Base-by-base conservation (phyloP, 202 grass and related monocot genomes). In the Elaeis oleifera region DNA sequence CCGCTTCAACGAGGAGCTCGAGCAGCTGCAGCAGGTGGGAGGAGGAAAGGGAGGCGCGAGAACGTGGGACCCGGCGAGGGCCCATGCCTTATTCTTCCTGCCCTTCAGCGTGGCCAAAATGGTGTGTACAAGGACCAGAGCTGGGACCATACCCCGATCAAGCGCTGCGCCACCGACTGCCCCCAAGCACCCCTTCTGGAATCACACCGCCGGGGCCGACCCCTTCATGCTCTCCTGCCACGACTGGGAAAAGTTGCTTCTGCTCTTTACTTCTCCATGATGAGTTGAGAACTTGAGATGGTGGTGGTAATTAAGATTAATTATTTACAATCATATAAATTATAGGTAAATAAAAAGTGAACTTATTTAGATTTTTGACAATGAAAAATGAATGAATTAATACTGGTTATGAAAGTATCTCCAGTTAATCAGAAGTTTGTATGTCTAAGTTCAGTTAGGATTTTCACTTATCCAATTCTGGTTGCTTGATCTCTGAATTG, bases 181-280 rank as follows among this genome's bases (percentile, higher is more conserved):
- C n/a, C 51, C 61, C 4, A 78, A 78, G 9, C 75, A 76, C 67
- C 84, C 51, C 17, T 92, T 74, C 68, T 92, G 84, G 89, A 92
- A 92, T 53, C 71, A 72, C 27, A 79, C 84, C 36, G 44, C 67
- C 26, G 80, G 84, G 5, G 71, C 80, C 53, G 84, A 92, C 56
- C 88, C 87, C 59, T 87, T 92, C 68, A 92, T 92, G 84, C 78
- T 92, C 64, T 31, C 88, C 70, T 86, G 80, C 76, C 88, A 92
- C 22, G 88, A 92, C 23, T 92, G 83, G 80, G 88, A 81, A 31
- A 71, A 5, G 51, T 18, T 16, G 6, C 1, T 14, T 11, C 28
- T 31, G 6, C 28, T 13, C 6, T 44, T 44, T 2, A 14, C 36
- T 14, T 13, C 36, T 44, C 36, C 36, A 44, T 44, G 11, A 44